phyloP scores from a whole-genome alignment of 768 basidiomycete genomes.

The Lyophyllum atratum region DNA sequence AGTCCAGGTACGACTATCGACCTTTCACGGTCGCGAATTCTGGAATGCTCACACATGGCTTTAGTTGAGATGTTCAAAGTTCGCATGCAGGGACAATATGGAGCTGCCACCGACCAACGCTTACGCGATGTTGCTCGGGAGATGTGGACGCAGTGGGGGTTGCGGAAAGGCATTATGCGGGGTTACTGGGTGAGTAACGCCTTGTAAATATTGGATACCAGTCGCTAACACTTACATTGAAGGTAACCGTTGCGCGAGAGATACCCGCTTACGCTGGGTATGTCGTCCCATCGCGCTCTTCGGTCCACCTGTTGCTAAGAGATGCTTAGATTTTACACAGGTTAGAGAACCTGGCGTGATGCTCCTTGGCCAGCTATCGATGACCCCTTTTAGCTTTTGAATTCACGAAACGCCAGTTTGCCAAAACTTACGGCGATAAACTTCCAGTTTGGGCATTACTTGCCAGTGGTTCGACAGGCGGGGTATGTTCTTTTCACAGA shows the following conservation, averaged over 20 bases:
- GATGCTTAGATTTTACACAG: constrained; percentile 62
- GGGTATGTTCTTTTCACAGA: constrained; percentile 48
- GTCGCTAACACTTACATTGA: not conserved
- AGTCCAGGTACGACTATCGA: constrained; percentile 76
- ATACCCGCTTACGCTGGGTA: constrained; percentile 96
- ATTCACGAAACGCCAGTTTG: constrained; percentile 80
- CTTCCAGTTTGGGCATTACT: constrained; percentile 86
- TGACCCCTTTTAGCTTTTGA: constrained; percentile 66
- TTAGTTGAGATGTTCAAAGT: constrained; percentile 98
- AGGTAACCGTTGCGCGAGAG: constrained; percentile 91
- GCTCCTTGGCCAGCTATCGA: not conserved
- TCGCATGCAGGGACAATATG: constrained; percentile 96
- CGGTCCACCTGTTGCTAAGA: not conserved
- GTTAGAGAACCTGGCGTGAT: constrained; percentile 28
- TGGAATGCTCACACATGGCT: not conserved
- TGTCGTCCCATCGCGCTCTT: constrained; percentile 21
- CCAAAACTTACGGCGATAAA: constrained; percentile 58
- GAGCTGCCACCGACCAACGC: constrained; percentile 74
- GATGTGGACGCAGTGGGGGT: constrained; percentile 88
- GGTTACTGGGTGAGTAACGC: constrained; percentile 83
- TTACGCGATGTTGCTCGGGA: constrained; percentile 72
- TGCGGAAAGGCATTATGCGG: constrained; percentile 88
- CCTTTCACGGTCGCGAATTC: not conserved
- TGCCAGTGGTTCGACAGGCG: constrained; percentile 81
- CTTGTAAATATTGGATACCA: not conserved